A percentile compares a stretch with the other conserved stretches of the same genome.
Conservation (phyloP, 805 yeast genomes). For the Spathaspora passalidarum region DNA sequence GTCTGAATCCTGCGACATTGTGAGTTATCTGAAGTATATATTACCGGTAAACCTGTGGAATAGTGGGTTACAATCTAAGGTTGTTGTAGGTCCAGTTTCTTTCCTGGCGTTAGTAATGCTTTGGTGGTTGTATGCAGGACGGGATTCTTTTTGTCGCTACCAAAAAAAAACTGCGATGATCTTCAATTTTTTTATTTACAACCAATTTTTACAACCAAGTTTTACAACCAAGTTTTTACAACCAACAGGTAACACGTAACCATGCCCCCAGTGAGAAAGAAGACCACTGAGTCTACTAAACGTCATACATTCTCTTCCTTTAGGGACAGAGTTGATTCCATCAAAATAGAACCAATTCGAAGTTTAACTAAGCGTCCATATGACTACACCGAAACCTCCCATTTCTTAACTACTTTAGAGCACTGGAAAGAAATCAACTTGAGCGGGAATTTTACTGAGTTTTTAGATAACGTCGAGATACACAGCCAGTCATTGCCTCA, state of each 20-base stretch:
- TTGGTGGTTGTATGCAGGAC: no score
- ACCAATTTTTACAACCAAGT: no score
- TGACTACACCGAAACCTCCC: slow-evolving; percentile 73
- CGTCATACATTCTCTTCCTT: slow-evolving; percentile 69
- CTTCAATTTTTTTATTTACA: no score
- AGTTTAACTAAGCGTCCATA: slow-evolving; percentile 57
- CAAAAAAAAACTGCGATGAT: no score
- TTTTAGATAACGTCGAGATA: slow-evolving; percentile 53
- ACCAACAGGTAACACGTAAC: neutral
- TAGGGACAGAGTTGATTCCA: slow-evolving; percentile 76
- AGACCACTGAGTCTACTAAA: slow-evolving; percentile 54
- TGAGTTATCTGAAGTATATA: neutral
- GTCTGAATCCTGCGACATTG: slow-evolving; percentile 4
- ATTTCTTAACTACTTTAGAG: slow-evolving; percentile 71
- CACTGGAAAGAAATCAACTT: slow-evolving; percentile 88
- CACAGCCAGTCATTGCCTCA: slow-evolving; percentile 74
- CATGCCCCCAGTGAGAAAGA: slow-evolving; percentile 14
- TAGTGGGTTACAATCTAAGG: no score
- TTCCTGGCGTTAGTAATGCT: no score
- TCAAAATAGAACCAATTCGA: slow-evolving; percentile 73
- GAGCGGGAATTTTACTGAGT: slow-evolving; percentile 66
- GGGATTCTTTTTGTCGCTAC: no score
- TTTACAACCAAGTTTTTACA: no score
- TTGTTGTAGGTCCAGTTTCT: no score
- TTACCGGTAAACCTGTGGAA: neutral